These are phyloP conservation scores for Trichoderma sp. DNA, from an alignment of 2,329 filamentous ascomycete genomes.

Conservation along the genomic window DNA sequence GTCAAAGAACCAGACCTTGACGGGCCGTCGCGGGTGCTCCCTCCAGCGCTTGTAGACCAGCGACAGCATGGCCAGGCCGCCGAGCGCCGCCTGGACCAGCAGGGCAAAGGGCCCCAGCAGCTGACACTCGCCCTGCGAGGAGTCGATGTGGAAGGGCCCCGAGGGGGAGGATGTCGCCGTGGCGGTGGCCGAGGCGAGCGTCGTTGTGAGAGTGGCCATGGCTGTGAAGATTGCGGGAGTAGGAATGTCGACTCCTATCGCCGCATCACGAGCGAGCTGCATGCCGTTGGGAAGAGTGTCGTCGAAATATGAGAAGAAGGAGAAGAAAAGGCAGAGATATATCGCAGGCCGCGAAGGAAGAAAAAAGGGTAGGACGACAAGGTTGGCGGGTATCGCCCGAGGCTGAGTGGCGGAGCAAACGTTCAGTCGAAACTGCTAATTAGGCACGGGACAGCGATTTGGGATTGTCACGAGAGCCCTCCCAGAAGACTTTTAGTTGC, in stretches of 20 bases:
- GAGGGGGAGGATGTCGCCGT: conserved; percentile 28
- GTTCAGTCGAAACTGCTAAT: not conserved
- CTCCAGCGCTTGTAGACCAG: conserved; percentile 92
- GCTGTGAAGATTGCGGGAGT: conserved; percentile 9
- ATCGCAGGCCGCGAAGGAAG: not conserved
- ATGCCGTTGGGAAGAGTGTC: not conserved
- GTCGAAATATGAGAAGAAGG: not conserved
- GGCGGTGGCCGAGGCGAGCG: conserved; percentile 21
- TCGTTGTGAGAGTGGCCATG: conserved; percentile 20
- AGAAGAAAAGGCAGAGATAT: not conserved
- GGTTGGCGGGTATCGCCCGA: not conserved
- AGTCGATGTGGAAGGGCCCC: conserved; percentile 32
- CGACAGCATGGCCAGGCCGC: conserved; percentile 75
- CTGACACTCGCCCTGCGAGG: conserved; percentile 72
- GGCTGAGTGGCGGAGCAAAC: conserved; percentile 8
- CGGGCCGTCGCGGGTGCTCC: conserved; percentile 83
- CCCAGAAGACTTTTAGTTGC: not conserved
- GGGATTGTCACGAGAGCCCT: conserved; percentile 6
- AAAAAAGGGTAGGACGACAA: not conserved
- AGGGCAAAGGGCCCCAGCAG: conserved; percentile 89
- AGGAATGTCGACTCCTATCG: conserved; percentile 24
- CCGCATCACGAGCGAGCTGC: conserved; percentile 15
- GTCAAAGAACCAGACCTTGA: conserved; percentile 98
- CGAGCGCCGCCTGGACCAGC: conserved; percentile 83
- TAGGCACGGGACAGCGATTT: not conserved